phyloP scores from a whole-genome alignment of 2,329 filamentous ascomycete species.

The Trichoderma gracile region DNA sequence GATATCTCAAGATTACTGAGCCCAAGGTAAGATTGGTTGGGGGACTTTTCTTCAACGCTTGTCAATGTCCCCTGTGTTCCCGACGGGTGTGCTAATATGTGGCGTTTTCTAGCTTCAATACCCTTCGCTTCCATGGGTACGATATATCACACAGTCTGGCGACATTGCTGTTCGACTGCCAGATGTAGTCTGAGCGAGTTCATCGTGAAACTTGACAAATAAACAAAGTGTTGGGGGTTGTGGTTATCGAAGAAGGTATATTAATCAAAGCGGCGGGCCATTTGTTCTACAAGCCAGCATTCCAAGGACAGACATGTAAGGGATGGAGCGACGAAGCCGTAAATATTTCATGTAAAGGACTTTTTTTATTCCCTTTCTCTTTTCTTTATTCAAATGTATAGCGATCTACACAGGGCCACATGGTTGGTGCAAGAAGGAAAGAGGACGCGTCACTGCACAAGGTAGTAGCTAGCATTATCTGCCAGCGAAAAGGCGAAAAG shows the following conservation, averaged over 20 bases:
- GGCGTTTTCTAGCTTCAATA: conserved; percentile 77
- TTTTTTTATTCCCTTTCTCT: too few species aligned
- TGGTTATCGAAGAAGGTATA: neutral
- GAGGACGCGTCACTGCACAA: neutral
- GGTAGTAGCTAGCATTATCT: neutral
- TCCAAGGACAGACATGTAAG: neutral
- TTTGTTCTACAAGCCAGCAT: conserved; percentile 15
- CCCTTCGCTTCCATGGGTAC: conserved; percentile 93
- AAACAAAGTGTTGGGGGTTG: too few species aligned
- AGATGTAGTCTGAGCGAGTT: conserved; percentile 68
- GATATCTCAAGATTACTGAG: conserved; percentile 98
- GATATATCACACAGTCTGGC: conserved; percentile 97
- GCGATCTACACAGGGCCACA: neutral
- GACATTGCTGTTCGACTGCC: conserved; percentile 94
- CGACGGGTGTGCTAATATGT: neutral
- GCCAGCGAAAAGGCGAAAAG: neutral
- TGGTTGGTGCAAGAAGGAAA: neutral
- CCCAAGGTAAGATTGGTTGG: conserved; percentile 72
- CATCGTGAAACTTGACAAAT: neutral
- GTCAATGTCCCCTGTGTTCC: neutral
- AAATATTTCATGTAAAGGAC: conserved; percentile 5
- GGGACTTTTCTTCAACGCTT: neutral
- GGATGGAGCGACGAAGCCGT: neutral
- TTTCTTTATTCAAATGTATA: neutral
- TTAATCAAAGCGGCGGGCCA: conserved; percentile 20